These are phyloP conservation scores for Lonicera japonica DNA, from an alignment of 129 eudicot genomes.

Conservation along the genomic window DNA sequence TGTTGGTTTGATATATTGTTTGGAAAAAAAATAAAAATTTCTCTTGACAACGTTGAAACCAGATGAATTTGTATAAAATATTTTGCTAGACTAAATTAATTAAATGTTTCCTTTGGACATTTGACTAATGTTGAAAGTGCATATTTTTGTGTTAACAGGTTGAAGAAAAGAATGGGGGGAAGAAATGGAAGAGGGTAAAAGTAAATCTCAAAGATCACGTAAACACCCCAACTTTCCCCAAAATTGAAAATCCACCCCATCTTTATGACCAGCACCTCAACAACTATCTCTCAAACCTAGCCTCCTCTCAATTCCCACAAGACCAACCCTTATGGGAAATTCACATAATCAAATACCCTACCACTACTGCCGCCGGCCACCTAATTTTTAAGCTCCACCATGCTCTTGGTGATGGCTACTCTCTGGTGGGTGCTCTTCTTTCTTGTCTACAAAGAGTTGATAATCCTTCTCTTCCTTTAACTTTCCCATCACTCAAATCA, in stretches of 20 bases:
- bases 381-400: slow-evolving; percentile 47
- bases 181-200: slow-evolving; percentile 41
- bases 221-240: slow-evolving; percentile 24
- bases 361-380: slow-evolving; percentile 39
- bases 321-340: slow-evolving; percentile 48
- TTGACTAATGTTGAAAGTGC: too few species aligned
- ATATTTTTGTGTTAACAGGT: slow-evolving; percentile 17
- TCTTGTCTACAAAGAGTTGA: slow-evolving; percentile 44
- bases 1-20: too few species aligned
- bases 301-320: slow-evolving; percentile 26
- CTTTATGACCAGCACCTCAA: slow-evolving; percentile 22
- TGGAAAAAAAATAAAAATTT: too few species aligned
- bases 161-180: slow-evolving; percentile 26
- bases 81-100: too few species aligned
- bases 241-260: slow-evolving; percentile 17
- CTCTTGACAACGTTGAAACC: too few species aligned
- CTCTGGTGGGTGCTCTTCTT: slow-evolving; percentile 51
- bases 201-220: slow-evolving; percentile 38
- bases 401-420: slow-evolving; percentile 51
- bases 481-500: slow-evolving; percentile 26
- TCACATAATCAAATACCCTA: slow-evolving; percentile 38
- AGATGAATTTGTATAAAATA: too few species aligned
- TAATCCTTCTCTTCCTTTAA: slow-evolving; percentile 38
- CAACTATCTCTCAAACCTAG: slow-evolving; percentile 28
- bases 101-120: too few species aligned